These are phyloP conservation scores for Galeopsis tetrahit DNA, from an alignment of 257 asterid genomes.

Conservation along the genomic window DNA sequence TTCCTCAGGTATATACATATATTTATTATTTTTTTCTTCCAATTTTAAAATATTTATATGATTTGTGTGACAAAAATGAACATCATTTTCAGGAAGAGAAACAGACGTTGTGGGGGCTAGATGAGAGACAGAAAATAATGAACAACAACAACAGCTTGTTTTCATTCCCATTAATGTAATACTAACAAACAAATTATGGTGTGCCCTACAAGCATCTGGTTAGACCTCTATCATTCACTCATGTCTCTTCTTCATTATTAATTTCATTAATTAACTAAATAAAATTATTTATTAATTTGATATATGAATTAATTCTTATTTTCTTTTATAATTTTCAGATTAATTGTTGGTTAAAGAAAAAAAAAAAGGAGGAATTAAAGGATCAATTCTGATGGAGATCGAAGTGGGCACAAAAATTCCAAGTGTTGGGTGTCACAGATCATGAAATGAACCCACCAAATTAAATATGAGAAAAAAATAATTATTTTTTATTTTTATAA, in stretches of 20 bases:
- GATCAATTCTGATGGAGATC: slow-evolving; percentile 29
- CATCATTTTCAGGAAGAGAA: slow-evolving; percentile 65
- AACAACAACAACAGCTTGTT: slow-evolving; percentile 62
- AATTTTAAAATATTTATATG: neutral
- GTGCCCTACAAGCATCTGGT: slow-evolving; percentile 54
- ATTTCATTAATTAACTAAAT: slow-evolving; percentile 5
- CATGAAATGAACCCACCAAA: slow-evolving; percentile 29
- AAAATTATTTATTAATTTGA: too few relatives aligned
- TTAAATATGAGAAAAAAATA: neutral
- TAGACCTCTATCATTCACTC: slow-evolving; percentile 42
- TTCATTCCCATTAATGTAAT: slow-evolving; percentile 56
- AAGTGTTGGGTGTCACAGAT: slow-evolving; percentile 9
- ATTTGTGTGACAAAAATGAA: slow-evolving; percentile 17
- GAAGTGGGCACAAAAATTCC: slow-evolving; percentile 15
- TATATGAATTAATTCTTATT: neutral
- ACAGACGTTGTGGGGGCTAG: slow-evolving; percentile 67
- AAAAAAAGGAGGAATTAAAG: slow-evolving; percentile 5
- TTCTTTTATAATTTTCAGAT: slow-evolving; percentile 19
- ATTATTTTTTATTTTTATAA: neutral
- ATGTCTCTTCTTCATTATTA: slow-evolving; percentile 13
- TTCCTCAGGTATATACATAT: slow-evolving; percentile 33
- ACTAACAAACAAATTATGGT: slow-evolving; percentile 21
- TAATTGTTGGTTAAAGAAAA: slow-evolving; percentile 19
- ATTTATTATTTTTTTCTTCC: neutral
- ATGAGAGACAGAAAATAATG: slow-evolving; percentile 56